A percentile compares a stretch with the other conserved stretches of the same genome.
Conservation (phyloP, 2,329 filamentous ascomycete species). For the Juglanconis juglandina region DNA sequence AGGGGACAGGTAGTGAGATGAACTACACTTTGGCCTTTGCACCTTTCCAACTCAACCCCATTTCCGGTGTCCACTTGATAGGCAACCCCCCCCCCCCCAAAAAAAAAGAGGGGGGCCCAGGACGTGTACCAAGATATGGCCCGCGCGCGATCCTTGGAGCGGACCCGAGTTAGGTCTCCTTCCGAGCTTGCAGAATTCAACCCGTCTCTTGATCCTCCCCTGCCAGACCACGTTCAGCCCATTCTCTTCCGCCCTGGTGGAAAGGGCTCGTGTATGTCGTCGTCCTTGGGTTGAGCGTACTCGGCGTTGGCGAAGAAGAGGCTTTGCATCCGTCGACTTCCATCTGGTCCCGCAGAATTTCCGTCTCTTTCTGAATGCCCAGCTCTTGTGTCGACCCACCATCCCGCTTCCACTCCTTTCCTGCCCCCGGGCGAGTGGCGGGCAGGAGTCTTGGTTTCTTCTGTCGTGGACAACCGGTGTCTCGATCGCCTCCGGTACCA, state of each 20-base stretch:
- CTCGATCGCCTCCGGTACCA: constrained; percentile 28
- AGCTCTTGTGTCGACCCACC: constrained; percentile 26
- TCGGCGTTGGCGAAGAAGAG: constrained; percentile 10
- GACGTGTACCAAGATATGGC: not conserved
- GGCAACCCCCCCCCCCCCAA: too few species aligned
- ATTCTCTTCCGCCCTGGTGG: not conserved
- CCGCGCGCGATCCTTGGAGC: not conserved
- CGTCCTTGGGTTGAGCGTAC: not conserved
- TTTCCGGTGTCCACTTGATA: not conserved
- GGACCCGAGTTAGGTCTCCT: not conserved
- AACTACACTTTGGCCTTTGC: constrained; percentile 8
- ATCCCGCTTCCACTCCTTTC: constrained; percentile 26
- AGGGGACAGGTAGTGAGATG: constrained; percentile 19
- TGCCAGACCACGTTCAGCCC: not conserved
- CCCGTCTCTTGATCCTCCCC: not conserved
- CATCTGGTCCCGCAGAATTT: constrained; percentile 31
- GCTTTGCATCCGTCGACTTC: constrained; percentile 20
- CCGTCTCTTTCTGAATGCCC: constrained; percentile 20
- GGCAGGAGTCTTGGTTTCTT: constrained; percentile 28
- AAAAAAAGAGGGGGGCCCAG: not conserved
- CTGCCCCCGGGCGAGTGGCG: constrained; percentile 15
- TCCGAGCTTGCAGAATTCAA: constrained; percentile 14
- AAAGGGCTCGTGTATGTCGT: not conserved
- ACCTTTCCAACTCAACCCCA: constrained; percentile 3
- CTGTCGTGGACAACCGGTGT: constrained; percentile 42